phyloP scores from a whole-genome alignment of 2,329 filamentous ascomycete genomes.

The Alternaria viburni region DNA sequence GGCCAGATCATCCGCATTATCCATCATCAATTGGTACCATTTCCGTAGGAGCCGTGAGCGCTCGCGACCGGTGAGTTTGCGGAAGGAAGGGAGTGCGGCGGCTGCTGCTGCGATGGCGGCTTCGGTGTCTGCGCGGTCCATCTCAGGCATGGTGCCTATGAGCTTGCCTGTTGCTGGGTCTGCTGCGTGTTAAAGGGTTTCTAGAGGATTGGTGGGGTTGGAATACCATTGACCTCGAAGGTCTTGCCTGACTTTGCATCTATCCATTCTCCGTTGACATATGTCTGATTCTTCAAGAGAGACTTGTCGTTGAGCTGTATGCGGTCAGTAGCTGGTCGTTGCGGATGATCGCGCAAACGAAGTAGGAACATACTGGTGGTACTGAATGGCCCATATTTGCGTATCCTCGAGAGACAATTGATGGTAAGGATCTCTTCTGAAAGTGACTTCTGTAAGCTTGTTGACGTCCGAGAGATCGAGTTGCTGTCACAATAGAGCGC shows the following conservation, averaged over 20 bases:
- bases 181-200: slow-evolving; percentile 36
- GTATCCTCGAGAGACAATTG: slow-evolving; percentile 49
- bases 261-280: slow-evolving; percentile 94
- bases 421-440: slow-evolving; percentile 39
- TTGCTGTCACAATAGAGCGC: slow-evolving; percentile 42
- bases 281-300: slow-evolving; percentile 82
- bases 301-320: slow-evolving; percentile 56
- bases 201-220: neutral
- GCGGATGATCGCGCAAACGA: neutral
- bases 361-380: slow-evolving; percentile 42
- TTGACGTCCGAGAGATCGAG: slow-evolving; percentile 41
- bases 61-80: slow-evolving; percentile 74
- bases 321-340: slow-evolving; percentile 17
- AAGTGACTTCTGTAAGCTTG: slow-evolving; percentile 39
- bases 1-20: slow-evolving; percentile 80
- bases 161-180: slow-evolving; percentile 83
- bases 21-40: slow-evolving; percentile 82
- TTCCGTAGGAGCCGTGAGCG: slow-evolving; percentile 75
- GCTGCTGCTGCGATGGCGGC: slow-evolving; percentile 83
- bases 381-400: slow-evolving; percentile 52
- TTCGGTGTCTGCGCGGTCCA: slow-evolving; percentile 77
- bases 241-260: slow-evolving; percentile 85
- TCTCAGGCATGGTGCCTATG: slow-evolving; percentile 86
- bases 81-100: slow-evolving; percentile 74
- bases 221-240: slow-evolving; percentile 73